These are phyloP conservation scores for Ogataea nitratoaversa DNA, from an alignment of 805 yeast genomes.

Conservation along the genomic window DNA sequence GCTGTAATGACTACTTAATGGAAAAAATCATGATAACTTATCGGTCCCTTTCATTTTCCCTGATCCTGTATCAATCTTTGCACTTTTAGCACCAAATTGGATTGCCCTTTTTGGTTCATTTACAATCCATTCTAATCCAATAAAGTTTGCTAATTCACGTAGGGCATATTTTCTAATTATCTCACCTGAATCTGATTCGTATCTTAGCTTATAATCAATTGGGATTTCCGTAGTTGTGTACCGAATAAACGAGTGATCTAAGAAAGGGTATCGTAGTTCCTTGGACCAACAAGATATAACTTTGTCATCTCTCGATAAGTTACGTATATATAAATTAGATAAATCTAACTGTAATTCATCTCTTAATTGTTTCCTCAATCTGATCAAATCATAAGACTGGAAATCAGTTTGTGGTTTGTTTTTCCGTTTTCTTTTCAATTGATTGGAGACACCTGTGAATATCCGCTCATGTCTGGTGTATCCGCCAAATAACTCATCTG, in stretches of 20 bases:
- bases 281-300: constrained; percentile 84
- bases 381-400: constrained; percentile 9
- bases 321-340: constrained; percentile 67
- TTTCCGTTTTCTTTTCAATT: constrained; percentile 18
- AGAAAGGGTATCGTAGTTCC: constrained; percentile 83
- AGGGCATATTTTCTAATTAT: constrained; percentile 49
- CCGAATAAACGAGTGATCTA: constrained; percentile 58
- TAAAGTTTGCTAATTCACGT: constrained; percentile 52
- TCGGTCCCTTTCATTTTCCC: constrained; percentile 79
- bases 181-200: constrained; percentile 32
- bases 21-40: constrained; percentile 11
- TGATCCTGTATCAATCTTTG: constrained; percentile 82
- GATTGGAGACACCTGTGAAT: constrained; percentile 32
- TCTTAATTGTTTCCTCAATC: constrained; percentile 39
- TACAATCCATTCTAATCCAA: constrained; percentile 46
- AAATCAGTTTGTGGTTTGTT: constrained; percentile 18
- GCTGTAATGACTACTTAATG: no score
- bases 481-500: constrained; percentile 96
- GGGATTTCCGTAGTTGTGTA: constrained; percentile 46
- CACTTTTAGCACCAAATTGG: constrained; percentile 94
- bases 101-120: constrained; percentile 88
- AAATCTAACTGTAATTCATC: constrained; percentile 69
- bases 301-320: constrained; percentile 88
- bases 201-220: constrained; percentile 40
- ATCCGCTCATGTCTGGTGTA: constrained; percentile 75